Evolutionary conservation across 2,329 filamentous ascomycete genomes (phyloP).

Genomic region (Acrocalymma vagum): DNA sequence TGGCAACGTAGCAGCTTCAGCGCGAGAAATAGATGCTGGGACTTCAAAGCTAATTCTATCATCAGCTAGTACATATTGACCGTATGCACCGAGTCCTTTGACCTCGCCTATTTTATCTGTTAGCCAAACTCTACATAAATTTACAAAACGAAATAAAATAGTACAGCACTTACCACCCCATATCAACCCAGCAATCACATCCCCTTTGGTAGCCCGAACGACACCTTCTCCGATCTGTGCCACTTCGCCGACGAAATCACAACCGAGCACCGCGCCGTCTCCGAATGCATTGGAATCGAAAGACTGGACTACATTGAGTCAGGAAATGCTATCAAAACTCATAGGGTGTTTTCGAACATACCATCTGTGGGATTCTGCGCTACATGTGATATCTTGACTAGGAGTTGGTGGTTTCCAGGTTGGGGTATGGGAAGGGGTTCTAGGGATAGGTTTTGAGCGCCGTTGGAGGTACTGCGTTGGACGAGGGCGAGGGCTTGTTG

Average conservation of each 20-base stretch:
- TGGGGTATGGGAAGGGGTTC: constrained; percentile 12
- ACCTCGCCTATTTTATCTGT: constrained; percentile 26
- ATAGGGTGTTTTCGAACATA: not conserved
- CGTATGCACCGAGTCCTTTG: constrained; percentile 49
- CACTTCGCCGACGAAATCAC: constrained; percentile 50
- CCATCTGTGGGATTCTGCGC: constrained; percentile 33
- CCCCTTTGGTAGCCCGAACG: constrained; percentile 27
- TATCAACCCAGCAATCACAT: constrained; percentile 43
- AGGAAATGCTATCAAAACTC: not conserved
- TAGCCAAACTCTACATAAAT: not conserved
- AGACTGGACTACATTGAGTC: constrained; percentile 19
- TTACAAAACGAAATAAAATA: too few species aligned
- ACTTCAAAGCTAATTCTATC: constrained; percentile 53
- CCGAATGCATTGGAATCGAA: constrained; percentile 45
- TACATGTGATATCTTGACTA: constrained; percentile 20
- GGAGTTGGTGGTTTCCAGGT: constrained; percentile 13
- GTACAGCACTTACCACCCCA: constrained; percentile 39
- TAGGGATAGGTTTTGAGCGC: constrained; percentile 10
- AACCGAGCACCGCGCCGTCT: constrained; percentile 48
- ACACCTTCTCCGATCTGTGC: constrained; percentile 42
- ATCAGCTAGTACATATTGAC: constrained; percentile 52
- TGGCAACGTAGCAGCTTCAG: constrained; percentile 50
- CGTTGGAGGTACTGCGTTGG: constrained; percentile 13
- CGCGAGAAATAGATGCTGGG: constrained; percentile 35
- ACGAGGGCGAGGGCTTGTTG: constrained; percentile 12